Conservation (phyloP, 2,329 filamentous ascomycete species). For the Truncatella angustata region DNA sequence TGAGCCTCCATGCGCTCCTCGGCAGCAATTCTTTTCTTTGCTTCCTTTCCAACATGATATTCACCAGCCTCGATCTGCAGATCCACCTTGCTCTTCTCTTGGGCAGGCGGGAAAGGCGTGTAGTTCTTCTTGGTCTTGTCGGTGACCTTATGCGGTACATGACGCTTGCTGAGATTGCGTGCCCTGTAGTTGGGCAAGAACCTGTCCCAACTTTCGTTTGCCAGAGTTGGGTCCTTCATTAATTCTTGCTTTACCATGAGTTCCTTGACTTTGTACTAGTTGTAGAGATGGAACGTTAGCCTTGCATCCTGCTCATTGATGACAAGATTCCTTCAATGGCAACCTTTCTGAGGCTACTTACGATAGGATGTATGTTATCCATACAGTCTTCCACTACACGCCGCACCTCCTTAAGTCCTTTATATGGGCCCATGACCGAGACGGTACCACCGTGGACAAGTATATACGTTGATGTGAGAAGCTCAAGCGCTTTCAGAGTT, state of each 20-base stretch:
- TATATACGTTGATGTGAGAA: constrained; percentile 88
- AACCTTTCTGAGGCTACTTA: too few relatives aligned
- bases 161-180: constrained; percentile 80
- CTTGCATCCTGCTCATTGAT: too few relatives aligned
- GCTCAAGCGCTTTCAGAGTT: constrained; percentile 89
- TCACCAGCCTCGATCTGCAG: constrained; percentile 96
- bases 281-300: constrained; percentile 59
- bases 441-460: constrained; percentile 97
- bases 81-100: constrained; percentile 99
- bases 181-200: constrained; percentile 98
- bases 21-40: constrained; percentile 79
- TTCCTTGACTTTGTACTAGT: constrained; percentile 71
- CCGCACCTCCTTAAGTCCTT: constrained; percentile 77
- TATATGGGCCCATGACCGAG: constrained; percentile 85
- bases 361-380: too few relatives aligned
- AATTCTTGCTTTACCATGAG: constrained; percentile 88
- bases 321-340: neutral
- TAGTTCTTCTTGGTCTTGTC: constrained; percentile 95
- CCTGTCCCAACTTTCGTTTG: constrained; percentile 88
- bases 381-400: constrained; percentile 3
- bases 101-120: constrained; percentile 94
- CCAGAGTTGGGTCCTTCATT: constrained; percentile 83
- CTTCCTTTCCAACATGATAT: constrained; percentile 91
- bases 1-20: constrained; percentile 83
- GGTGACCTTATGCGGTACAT: constrained; percentile 77